Conservation (phyloP, 176 grass and related monocot species). For the Oryza meridionalis region DNA sequence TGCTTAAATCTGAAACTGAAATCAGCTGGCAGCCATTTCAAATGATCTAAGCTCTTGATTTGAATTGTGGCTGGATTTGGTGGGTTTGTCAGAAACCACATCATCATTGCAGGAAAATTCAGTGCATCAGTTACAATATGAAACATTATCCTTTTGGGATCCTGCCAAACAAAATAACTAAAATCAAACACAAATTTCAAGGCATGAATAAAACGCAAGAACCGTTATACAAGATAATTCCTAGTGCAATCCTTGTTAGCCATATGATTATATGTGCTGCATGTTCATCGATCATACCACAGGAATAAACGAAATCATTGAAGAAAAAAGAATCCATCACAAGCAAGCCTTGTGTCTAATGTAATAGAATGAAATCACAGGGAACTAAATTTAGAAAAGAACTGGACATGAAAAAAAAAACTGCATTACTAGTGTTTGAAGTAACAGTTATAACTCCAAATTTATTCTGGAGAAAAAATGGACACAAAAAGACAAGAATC, state of each 20-base stretch:
- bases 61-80: constrained; percentile 58
- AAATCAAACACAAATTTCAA: constrained; percentile 10
- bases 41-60: constrained; percentile 61
- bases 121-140: constrained; percentile 83
- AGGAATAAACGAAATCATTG: constrained; percentile 21
- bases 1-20: constrained; percentile 73
- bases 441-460: constrained; percentile 13
- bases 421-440: not conserved
- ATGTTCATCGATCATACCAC: not conserved
- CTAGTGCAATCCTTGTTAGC: not conserved
- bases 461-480: not conserved
- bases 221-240: not conserved
- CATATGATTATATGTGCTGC: not conserved
- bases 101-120: constrained; percentile 85
- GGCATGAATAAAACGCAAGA: constrained; percentile 4
- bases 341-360: not conserved
- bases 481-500: constrained; percentile 1
- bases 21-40: constrained; percentile 57
- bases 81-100: constrained; percentile 87
- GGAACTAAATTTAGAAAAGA: not conserved
- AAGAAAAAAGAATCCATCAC: constrained; percentile 4
- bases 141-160: constrained; percentile 77
- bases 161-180: constrained; percentile 51
- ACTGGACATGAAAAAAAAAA: not conserved
- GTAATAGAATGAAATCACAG: not conserved